Evolutionary conservation across 495 filamentous ascomycete species (phyloP).

Genomic region (Aspergillus haitiensis): DNA sequence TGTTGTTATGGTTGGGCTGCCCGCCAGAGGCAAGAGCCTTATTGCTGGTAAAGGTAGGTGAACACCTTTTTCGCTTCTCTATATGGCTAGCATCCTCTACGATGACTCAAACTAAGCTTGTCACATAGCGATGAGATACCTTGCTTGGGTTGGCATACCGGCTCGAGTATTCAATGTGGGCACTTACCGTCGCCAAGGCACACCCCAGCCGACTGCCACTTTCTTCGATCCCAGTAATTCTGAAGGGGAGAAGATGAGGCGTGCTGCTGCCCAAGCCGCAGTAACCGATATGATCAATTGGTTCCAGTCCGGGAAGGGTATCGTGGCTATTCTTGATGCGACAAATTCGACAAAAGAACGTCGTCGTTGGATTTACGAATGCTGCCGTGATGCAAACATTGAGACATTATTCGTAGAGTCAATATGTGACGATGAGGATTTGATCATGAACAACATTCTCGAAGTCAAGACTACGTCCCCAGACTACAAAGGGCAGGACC

Average conservation of each 20-base stretch:
- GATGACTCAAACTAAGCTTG: slow-evolving; percentile 7
- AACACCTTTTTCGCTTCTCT: neutral
- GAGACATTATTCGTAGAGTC: slow-evolving; percentile 95
- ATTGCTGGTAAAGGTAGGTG: slow-evolving; percentile 91
- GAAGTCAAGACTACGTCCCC: slow-evolving; percentile 97
- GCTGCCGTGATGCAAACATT: slow-evolving; percentile 67
- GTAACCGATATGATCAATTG: slow-evolving; percentile 88
- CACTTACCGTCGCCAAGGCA: slow-evolving; percentile 82
- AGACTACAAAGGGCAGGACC: slow-evolving; percentile 92
- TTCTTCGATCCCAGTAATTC: slow-evolving; percentile 90
- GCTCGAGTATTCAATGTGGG: slow-evolving; percentile 97
- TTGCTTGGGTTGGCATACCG: slow-evolving; percentile 91
- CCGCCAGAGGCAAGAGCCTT: slow-evolving; percentile 92
- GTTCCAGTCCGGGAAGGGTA: slow-evolving; percentile 70
- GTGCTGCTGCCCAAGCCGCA: slow-evolving; percentile 84
- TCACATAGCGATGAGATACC: slow-evolving; percentile 80
- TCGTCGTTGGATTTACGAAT: slow-evolving; percentile 87
- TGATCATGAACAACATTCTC: slow-evolving; percentile 96
- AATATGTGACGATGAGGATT: slow-evolving; percentile 88
- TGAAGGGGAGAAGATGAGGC: slow-evolving; percentile 86
- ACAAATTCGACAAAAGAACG: slow-evolving; percentile 90
- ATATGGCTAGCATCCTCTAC: neutral
- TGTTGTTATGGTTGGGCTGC: slow-evolving; percentile 98
- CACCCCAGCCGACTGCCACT: slow-evolving; percentile 80
- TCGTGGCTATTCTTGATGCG: slow-evolving; percentile 90